Base-by-base conservation (phyloP, 805 yeast genomes). In the Kazachstania africana region DNA sequence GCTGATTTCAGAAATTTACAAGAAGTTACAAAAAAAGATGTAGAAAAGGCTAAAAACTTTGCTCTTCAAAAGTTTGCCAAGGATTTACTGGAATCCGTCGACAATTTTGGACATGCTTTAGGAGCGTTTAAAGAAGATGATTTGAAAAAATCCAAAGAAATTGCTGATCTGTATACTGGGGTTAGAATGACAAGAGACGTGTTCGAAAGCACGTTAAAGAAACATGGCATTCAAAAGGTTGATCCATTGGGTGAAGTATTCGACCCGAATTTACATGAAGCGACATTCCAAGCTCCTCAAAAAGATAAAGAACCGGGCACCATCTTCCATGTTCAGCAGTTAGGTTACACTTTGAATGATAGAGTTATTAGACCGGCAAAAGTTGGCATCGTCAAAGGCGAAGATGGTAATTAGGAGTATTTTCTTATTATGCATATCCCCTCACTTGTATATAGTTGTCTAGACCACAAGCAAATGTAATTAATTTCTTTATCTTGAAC, bases 1-100 rank as follows among this genome's bases (percentile, higher is more conserved):
- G 95, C 95, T 16, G 96, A 85, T 57, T 87, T 84, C 76, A 75
- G 94, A 48, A 84, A 82, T 60, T 66, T 85, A 47, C 96, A 85
- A 65, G 88, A 81, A 53, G 76, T 87, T 31, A 83, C 95, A 37
- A 79, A 81, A 61, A 70, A 81, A 45, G 95, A 87, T 55, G 65
- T 81, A 34, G 78, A 80, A 60, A 81, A 81, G 62, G 84, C 95
- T 33, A 78, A 68, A 53, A 95, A 83, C 51, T 85, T 77, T 61
- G 95, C 95, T 0, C 66, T 87, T 42, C 94, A 85, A 59, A 85
- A 83, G 59, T 85, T 85, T 54, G 91, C 94, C 42, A 79, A 75
- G 58, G 96, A 85, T 45, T 68, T 85, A 53, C 66, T 85, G 45
- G 95, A 85, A 51, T 78, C 94, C 5, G 71, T 85, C 26, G 96